phyloP scores from a whole-genome alignment of 2,329 filamentous ascomycete species.

The Aspergillus tanneri region DNA sequence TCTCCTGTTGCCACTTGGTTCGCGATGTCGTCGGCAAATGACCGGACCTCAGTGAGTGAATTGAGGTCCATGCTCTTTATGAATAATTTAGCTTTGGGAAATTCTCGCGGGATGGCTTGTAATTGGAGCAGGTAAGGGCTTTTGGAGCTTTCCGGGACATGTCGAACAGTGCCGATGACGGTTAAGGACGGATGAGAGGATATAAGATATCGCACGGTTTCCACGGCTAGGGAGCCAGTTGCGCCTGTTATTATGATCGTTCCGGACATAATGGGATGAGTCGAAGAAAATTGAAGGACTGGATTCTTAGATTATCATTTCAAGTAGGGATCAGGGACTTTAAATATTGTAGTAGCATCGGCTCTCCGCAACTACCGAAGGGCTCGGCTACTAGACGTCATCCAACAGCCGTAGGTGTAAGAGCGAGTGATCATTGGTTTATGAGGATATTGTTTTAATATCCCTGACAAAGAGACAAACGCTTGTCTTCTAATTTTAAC shows the following conservation, averaged over 20 bases:
- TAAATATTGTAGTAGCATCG: too few species aligned
- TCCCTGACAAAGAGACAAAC: too few species aligned
- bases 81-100: conserved; percentile 25
- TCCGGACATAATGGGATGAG: conserved; percentile 21
- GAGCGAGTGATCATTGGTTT: too few species aligned
- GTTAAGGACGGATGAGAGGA: conserved; percentile 22
- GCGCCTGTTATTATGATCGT: conserved; percentile 33
- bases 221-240: conserved; percentile 35
- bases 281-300: too few species aligned
- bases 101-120: conserved; percentile 20
- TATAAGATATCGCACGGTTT: conserved; percentile 28
- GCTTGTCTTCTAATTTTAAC: too few species aligned
- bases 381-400: too few species aligned
- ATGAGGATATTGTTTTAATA: too few species aligned
- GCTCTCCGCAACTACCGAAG: too few species aligned
- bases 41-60: conserved; percentile 34
- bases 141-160: conserved; percentile 27
- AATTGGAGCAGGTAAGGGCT: conserved; percentile 25
- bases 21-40: conserved; percentile 31
- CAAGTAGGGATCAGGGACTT: too few species aligned
- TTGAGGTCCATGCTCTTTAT: conserved; percentile 41
- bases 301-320: too few species aligned
- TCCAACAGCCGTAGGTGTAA: too few species aligned
- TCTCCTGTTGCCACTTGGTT: conserved; percentile 28
- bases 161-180: conserved; percentile 32